phyloP scores from a whole-genome alignment of 257 asterid species.

The Vinca minor region DNA sequence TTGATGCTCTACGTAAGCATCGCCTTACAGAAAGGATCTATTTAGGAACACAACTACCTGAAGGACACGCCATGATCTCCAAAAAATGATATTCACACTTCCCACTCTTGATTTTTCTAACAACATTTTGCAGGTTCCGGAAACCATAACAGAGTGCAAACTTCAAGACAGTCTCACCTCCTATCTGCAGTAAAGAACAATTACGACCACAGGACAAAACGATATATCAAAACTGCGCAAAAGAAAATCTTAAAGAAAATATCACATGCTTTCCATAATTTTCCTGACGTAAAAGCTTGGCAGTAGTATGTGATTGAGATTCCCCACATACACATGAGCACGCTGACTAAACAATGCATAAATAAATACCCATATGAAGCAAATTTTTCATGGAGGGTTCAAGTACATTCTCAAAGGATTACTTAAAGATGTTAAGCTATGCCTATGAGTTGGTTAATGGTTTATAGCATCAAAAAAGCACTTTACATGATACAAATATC shows the following conservation, averaged over 20 bases:
- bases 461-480: constrained; percentile 2
- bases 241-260: neutral
- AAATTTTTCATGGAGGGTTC: no score
- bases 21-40: neutral
- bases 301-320: neutral
- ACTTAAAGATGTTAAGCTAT: neutral
- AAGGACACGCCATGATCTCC: constrained; percentile 99
- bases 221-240: neutral
- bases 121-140: constrained; percentile 85
- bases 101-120: constrained; percentile 73
- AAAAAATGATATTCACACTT: constrained; percentile 79
- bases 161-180: constrained; percentile 66
- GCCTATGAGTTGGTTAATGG: neutral
- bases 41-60: constrained; percentile 42
- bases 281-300: neutral
- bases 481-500: neutral
- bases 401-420: no score
- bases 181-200: constrained; percentile 43
- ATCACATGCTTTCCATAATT: neutral
- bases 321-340: no score
- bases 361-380: no score
- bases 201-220: neutral
- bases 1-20: neutral
- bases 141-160: constrained; percentile 94
- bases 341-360: no score